phyloP scores from a whole-genome alignment of 257 asterid genomes.

The Nemophila menziesii region DNA sequence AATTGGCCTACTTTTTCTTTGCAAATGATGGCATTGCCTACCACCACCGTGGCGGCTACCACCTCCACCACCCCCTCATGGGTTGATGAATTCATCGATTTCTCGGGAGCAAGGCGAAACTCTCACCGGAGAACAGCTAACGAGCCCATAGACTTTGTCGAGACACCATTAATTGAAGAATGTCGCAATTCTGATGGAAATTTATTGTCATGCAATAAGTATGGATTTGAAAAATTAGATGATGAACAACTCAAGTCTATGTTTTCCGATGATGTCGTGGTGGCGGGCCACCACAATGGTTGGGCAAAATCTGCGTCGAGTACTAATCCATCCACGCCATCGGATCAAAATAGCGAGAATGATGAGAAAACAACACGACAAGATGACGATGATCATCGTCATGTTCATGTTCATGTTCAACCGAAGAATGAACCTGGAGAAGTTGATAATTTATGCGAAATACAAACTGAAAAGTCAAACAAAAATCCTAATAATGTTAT shows the following conservation, averaged over 20 bases:
- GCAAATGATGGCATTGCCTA: constrained; percentile 34
- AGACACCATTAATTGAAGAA: constrained; percentile 28
- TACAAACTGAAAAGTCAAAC: constrained; percentile 7
- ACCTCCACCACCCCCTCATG: constrained; percentile 27
- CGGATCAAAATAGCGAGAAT: constrained; percentile 54
- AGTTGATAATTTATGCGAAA: constrained; percentile 22
- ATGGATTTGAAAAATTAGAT: constrained; percentile 52
- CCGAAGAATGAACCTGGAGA: constrained; percentile 53
- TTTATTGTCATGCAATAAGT: not conserved
- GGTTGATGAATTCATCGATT: constrained; percentile 78
- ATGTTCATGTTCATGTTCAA: constrained; percentile 11
- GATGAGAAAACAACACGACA: constrained; percentile 23
- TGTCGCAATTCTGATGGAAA: constrained; percentile 6
- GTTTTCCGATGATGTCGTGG: constrained; percentile 53
- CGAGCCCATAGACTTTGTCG: constrained; percentile 70
- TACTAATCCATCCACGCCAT: constrained; percentile 52
- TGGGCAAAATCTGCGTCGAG: constrained; percentile 30
- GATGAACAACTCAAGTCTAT: constrained; percentile 67
- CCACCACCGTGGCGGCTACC: constrained; percentile 18
- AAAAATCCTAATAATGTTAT: constrained; percentile 9
- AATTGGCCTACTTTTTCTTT: constrained; percentile 46
- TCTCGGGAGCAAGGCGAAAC: constrained; percentile 55
- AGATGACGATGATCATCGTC: constrained; percentile 7
- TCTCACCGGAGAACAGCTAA: constrained; percentile 68
- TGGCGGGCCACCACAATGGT: constrained; percentile 18